phyloP scores from a whole-genome alignment of 129 eudicot genomes.

The Pseudognaphalium luteoalbum region DNA sequence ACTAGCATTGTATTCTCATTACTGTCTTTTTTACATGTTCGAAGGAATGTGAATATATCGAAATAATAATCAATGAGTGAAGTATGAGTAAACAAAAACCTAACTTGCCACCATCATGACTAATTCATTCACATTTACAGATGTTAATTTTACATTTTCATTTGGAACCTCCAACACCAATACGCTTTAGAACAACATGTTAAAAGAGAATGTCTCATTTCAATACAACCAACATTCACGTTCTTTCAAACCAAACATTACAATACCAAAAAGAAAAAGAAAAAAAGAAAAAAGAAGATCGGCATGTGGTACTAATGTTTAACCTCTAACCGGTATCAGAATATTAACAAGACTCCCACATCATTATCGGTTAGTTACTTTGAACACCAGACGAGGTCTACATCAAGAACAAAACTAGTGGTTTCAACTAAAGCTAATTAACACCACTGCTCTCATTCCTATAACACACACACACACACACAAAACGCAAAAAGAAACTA shows the following conservation, averaged over 20 bases:
- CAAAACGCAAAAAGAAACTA: neutral
- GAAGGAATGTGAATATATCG: too few species aligned
- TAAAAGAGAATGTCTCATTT: constrained; percentile 1
- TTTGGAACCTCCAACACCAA: neutral
- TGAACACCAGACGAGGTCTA: neutral
- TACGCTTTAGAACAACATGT: neutral
- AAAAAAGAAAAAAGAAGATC: too few species aligned
- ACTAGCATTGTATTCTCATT: too few species aligned
- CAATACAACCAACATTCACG: neutral
- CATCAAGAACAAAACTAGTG: constrained; percentile 2
- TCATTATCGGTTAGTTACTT: neutral
- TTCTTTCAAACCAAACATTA: too few species aligned
- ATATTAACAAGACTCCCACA: neutral
- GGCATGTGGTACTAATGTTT: neutral
- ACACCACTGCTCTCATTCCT: constrained; percentile 1
- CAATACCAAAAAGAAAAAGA: neutral
- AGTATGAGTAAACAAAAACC: too few species aligned
- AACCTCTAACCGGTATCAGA: neutral
- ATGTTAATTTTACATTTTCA: too few species aligned
- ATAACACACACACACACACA: neutral
- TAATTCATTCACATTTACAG: too few species aligned
- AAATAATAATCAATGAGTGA: too few species aligned
- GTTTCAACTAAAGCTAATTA: constrained; percentile 10
- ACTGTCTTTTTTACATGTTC: too few species aligned
- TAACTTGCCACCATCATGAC: too few species aligned